phyloP scores from a whole-genome alignment of 495 filamentous ascomycete species.

The Xylaria telfairii region DNA sequence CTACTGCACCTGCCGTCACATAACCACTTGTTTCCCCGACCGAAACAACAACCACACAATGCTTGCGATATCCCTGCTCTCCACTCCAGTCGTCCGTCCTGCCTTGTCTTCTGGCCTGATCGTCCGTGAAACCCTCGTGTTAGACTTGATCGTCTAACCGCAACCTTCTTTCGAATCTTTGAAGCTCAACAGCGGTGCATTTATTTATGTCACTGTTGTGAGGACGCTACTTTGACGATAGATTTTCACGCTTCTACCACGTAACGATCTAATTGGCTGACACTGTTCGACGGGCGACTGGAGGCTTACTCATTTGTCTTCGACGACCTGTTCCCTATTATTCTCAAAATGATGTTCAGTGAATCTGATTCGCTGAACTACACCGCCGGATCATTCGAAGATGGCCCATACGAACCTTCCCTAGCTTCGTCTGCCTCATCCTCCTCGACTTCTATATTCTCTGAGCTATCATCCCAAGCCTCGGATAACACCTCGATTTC shows the following conservation, averaged over 20 bases:
- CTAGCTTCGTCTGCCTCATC: conserved; percentile 74
- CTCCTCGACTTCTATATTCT: conserved; percentile 80
- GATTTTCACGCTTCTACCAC: conserved; percentile 49
- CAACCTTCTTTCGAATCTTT: conserved; percentile 49
- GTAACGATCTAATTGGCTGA: conserved; percentile 57
- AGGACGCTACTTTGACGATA: conserved; percentile 47
- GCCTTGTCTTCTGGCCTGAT: conserved; percentile 62
- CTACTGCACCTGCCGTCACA: conserved; percentile 46
- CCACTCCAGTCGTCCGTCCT: conserved; percentile 63
- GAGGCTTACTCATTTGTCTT: conserved; percentile 49
- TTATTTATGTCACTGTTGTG: conserved; percentile 37
- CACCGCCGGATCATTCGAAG: conserved; percentile 48
- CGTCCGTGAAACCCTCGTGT: conserved; percentile 56
- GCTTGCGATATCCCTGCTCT: conserved; percentile 51
- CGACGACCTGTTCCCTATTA: conserved; percentile 33
- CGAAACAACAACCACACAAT: conserved; percentile 56
- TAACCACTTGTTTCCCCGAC: conserved; percentile 37
- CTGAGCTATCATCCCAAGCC: conserved; percentile 69
- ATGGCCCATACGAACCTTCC: conserved; percentile 69
- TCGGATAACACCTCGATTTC: conserved; percentile 58
- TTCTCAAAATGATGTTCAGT: conserved; percentile 60
- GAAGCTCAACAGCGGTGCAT: conserved; percentile 38
- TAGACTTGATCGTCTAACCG: conserved; percentile 52
- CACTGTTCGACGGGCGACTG: conserved; percentile 61
- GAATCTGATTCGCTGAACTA: conserved; percentile 53